Evolutionary conservation across 306 rosid genomes (phyloP).

Genomic region (Calophaca sinica): DNA sequence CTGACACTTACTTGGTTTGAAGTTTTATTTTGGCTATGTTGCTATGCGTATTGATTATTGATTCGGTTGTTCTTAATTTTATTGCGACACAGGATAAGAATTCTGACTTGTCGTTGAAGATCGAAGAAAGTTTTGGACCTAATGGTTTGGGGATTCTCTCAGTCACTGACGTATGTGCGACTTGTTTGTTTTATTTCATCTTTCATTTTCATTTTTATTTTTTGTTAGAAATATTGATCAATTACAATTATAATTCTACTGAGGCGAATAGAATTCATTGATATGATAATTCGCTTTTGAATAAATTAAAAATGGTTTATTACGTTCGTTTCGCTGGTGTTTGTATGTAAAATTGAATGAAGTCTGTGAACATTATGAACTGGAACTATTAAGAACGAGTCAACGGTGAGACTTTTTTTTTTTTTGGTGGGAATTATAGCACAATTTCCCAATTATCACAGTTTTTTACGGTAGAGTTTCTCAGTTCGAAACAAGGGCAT

Average conservation of each 20-base stretch:
- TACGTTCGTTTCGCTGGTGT: conserved; percentile 22
- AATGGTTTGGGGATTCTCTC: conserved; percentile 80
- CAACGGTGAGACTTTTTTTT: background rate
- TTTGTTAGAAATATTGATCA: background rate
- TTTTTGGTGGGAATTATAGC: background rate
- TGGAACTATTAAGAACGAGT: background rate
- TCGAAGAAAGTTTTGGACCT: conserved; percentile 88
- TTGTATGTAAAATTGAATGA: conserved; percentile 33
- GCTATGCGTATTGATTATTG: conserved; percentile 10
- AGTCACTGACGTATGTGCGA: conserved; percentile 67
- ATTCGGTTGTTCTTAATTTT: conserved; percentile 29
- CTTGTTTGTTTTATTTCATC: conserved; percentile 11
- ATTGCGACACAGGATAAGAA: conserved; percentile 66
- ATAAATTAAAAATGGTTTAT: background rate
- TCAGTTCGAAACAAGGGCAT: background rate
- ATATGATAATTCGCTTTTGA: background rate
- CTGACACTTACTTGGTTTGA: background rate
- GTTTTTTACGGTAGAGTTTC: background rate
- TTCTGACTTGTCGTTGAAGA: conserved; percentile 72
- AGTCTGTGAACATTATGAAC: background rate
- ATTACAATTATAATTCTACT: background rate
- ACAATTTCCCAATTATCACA: background rate
- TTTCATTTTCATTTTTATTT: background rate
- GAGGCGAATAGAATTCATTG: conserved; percentile 7
- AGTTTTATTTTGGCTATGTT: background rate